Base-by-base conservation (phyloP, 2,329 filamentous ascomycete genomes). In the Diaporthe caulivora region DNA sequence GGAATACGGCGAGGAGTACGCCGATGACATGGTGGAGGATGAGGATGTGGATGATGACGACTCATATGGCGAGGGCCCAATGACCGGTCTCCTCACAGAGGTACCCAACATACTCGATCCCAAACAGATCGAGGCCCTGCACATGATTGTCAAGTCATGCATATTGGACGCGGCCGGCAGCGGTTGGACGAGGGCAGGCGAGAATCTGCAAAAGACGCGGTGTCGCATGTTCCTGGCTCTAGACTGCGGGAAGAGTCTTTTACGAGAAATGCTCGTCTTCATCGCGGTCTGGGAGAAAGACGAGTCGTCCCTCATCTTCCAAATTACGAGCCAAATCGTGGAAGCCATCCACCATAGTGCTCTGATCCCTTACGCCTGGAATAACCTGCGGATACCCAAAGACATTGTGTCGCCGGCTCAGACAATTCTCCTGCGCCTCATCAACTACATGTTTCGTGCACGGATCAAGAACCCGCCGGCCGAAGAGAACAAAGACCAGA, bases 211-310 rank as follows among this genome's bases (percentile, higher is more conserved):
- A 82, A 94, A 95, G 75, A 94, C 96, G 1, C 88, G 96, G 29
- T 98, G 95, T 79, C 94, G 97, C 80, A 93, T 98, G 80, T 90
- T 98, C 65, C 86, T 98, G 54, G 95, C 95, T 0, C 91, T 97
- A 74, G 95, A 98, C 79, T 97, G 95, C 75, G 96, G 96, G 3
- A 92, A 95, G 77, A 98, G 97, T 80, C 86, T 98, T 5, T 87
- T 98, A 1, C 89, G 96, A 72, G 96, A 98, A 82, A 90, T 98
- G 79, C 87, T 98, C 55, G 97, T 98, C 73, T 98, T 98, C 81
- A 97, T 98, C 76, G 96, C 96, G 7, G 95, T 97, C 11, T 98
- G 96, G 96, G 96, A 98, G 80, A 92, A 98, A 78, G 93, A 95
- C 53, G 95, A 98, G 81, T 93, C 96, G 74, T 95, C 97, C 75